These are phyloP conservation scores for Yarrowia phangngaensis DNA, from an alignment of 805 yeast species.

Conservation along the genomic window DNA sequence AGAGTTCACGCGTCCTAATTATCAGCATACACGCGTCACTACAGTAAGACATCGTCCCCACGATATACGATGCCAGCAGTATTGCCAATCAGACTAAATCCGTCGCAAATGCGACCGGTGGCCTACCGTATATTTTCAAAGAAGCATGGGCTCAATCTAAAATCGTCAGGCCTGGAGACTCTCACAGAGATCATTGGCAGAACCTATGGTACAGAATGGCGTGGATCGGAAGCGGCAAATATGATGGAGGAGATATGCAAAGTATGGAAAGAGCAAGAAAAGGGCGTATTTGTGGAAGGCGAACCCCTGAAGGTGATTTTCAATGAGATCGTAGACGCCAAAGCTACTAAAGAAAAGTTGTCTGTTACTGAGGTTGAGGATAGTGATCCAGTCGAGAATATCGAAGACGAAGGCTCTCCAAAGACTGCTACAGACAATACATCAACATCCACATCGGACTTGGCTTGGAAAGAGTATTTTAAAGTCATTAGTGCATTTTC, in stretches of 20 bases:
- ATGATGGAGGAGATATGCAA: constrained; percentile 74
- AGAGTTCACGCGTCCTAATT: background rate
- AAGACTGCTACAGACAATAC: background rate
- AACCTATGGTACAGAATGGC: constrained; percentile 83
- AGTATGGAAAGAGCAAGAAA: constrained; percentile 83
- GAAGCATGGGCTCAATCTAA: constrained; percentile 86
- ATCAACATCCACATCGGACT: constrained; percentile 7
- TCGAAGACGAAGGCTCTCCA: background rate
- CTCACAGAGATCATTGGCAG: constrained; percentile 74
- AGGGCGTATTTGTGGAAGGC: constrained; percentile 82
- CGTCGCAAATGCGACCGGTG: constrained; percentile 81
- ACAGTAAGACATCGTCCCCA: too few relatives aligned
- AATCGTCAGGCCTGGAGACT: constrained; percentile 72
- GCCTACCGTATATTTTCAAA: constrained; percentile 88
- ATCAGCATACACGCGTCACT: background rate
- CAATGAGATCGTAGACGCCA: constrained; percentile 47
- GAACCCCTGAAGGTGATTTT: constrained; percentile 61
- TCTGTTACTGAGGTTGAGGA: constrained; percentile 8
- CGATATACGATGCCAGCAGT: constrained; percentile 40
- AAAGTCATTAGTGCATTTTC: constrained; percentile 58
- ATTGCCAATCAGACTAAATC: constrained; percentile 72
- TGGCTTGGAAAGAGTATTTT: constrained; percentile 73
- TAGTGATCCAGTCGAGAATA: constrained; percentile 1
- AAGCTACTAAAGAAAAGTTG: constrained; percentile 2
- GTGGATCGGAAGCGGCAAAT: constrained; percentile 56